Conservation (phyloP, 371 early-diverging fungal species). For the Mortierella polycephala region DNA sequence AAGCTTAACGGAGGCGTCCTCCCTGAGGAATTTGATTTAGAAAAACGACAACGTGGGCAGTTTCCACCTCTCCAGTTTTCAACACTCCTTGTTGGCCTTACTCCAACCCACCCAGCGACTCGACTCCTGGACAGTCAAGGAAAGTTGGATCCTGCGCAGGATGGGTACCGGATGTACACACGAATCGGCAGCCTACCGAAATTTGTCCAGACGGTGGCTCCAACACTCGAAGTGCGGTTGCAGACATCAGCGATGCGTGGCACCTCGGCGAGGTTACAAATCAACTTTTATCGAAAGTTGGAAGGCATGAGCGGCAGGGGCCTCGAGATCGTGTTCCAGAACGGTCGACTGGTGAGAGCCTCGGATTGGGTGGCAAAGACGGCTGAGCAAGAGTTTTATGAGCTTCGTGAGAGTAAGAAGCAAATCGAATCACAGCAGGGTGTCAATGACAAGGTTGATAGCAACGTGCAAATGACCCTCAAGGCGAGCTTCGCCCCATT, state of each 20-base stretch:
- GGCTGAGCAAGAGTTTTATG: not conserved
- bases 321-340: conserved; percentile 23
- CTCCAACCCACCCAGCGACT: conserved; percentile 15
- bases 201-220: conserved; percentile 18
- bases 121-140: conserved; percentile 13
- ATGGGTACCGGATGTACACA: conserved; percentile 25
- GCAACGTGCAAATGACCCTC: not conserved
- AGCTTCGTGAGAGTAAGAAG: not conserved
- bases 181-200: conserved; percentile 17
- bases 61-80: conserved; percentile 5
- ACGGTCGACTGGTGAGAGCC: conserved; percentile 13
- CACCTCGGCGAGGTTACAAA: conserved; percentile 5
- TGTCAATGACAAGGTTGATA: not conserved
- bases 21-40: conserved; percentile 11
- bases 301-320: conserved; percentile 26
- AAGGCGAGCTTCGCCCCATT: conserved; percentile 26
- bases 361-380: conserved; percentile 11
- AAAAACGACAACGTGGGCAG: conserved; percentile 8
- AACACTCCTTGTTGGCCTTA: conserved; percentile 4
- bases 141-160: conserved; percentile 1
- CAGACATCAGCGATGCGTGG: conserved; percentile 10
- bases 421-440: not conserved
- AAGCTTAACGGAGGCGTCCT: conserved; percentile 16
- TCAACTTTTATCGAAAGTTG: conserved; percentile 24
- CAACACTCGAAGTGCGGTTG: conserved; percentile 25